A percentile compares a stretch with the other conserved stretches of the same genome.
phyloP scores from a whole-genome alignment of 352 stramenopile genomes.

The Phytopythium delawarense region DNA sequence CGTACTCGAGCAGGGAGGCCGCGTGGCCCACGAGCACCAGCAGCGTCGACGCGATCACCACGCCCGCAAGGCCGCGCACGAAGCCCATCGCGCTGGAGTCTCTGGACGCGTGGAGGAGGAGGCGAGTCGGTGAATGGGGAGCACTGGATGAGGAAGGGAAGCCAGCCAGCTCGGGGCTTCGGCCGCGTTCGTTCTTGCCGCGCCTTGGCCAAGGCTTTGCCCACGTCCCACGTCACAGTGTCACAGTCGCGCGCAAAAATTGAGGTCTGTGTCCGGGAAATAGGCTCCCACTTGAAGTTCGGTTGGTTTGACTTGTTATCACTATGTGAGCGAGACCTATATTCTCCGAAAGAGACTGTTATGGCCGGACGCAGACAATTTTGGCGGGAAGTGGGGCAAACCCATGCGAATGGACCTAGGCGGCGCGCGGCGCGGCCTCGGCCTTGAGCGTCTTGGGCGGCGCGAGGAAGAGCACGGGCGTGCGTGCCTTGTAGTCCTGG shows the following conservation, averaged over 20 bases:
- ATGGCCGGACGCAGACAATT: neutral
- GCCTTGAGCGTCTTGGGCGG: constrained; percentile 1
- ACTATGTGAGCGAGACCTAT: neutral
- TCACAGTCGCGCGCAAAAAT: neutral
- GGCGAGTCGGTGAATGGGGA: neutral
- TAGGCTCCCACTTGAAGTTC: neutral
- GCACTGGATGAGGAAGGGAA: neutral
- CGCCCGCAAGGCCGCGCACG: constrained; percentile 33
- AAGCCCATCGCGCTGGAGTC: constrained; percentile 24
- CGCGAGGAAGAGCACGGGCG: constrained; percentile 52
- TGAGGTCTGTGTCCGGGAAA: neutral
- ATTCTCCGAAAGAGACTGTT: neutral
- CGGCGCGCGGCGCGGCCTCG: neutral
- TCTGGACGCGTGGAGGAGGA: neutral
- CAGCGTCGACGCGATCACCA: constrained; percentile 32
- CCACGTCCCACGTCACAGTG: neutral
- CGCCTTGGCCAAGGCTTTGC: neutral
- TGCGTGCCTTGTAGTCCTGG: constrained; percentile 73
- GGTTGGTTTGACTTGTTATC: neutral
- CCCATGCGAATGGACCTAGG: neutral
- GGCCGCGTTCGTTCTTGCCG: neutral
- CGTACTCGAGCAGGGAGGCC: constrained; percentile 46
- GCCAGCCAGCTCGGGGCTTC: neutral
- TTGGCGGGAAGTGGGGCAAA: neutral
- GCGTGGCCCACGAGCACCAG: constrained; percentile 26